Evolutionary conservation across 495 filamentous ascomycete species (phyloP).

Genomic region (Xylaria palmicola): DNA sequence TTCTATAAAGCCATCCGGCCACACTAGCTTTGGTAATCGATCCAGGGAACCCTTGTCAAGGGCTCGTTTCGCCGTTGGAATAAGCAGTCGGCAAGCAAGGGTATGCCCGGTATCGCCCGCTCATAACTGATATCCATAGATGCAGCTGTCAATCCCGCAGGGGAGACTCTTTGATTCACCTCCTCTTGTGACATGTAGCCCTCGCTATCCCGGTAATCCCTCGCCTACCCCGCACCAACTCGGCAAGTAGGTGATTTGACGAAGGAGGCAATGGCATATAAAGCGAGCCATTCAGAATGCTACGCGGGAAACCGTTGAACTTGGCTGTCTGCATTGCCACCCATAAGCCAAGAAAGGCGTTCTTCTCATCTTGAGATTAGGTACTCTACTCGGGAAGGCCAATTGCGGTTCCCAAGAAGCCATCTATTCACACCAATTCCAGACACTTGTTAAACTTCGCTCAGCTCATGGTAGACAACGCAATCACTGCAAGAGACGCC

Average conservation of each 20-base stretch:
- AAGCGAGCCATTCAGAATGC: neutral
- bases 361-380: too few species aligned
- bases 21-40: too few species aligned
- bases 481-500: neutral
- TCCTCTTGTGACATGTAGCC: neutral
- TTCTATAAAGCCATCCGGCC: too few species aligned
- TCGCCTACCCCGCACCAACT: conserved; percentile 2
- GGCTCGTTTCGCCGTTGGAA: neutral
- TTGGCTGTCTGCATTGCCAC: too few species aligned
- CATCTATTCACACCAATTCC: neutral
- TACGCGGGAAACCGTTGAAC: conserved; percentile 6
- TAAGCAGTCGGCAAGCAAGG: neutral
- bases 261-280: conserved; percentile 8
- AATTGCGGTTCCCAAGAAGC: neutral
- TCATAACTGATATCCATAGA: neutral
- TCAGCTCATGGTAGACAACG: too few species aligned
- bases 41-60: neutral
- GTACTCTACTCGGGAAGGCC: too few species aligned
- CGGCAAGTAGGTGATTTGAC: conserved; percentile 29
- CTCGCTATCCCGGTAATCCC: neutral
- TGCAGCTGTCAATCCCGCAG: neutral
- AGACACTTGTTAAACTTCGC: too few species aligned
- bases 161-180: neutral
- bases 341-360: too few species aligned
- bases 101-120: neutral